Evolutionary conservation across 768 basidiomycete species (phyloP).

Genomic region (Boletus sp.): DNA sequence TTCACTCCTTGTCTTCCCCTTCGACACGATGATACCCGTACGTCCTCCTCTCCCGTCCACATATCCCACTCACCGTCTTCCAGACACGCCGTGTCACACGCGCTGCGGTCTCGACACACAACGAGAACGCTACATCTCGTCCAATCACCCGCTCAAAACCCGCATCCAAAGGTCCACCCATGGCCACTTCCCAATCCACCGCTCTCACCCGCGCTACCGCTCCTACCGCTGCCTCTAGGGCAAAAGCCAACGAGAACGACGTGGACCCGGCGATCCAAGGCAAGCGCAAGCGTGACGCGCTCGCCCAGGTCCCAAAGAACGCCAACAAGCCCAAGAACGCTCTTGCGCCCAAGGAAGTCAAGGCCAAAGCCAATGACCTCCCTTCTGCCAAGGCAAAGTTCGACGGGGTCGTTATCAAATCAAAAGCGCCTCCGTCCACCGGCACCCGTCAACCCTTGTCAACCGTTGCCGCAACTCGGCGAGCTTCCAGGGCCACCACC

Average conservation of each 20-base stretch:
- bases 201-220: conserved; percentile 42
- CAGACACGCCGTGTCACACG: conserved; percentile 67
- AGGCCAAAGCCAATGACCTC: conserved; percentile 53
- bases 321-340: conserved; percentile 36
- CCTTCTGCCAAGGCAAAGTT: conserved; percentile 46
- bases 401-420: conserved; percentile 62
- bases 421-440: conserved; percentile 33
- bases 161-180: conserved; percentile 36
- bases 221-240: conserved; percentile 36
- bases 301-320: conserved; percentile 68
- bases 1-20: conserved; percentile 30
- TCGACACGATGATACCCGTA: conserved; percentile 42
- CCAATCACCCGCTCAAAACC: conserved; percentile 61
- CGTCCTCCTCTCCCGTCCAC: conserved; percentile 10
- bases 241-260: conserved; percentile 39
- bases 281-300: conserved; percentile 73
- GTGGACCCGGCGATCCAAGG: conserved; percentile 47
- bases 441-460: conserved; percentile 53
- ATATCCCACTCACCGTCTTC: background rate
- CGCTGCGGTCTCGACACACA: conserved; percentile 48
- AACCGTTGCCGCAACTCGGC: conserved; percentile 46
- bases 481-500: conserved; percentile 31
- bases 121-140: conserved; percentile 70
- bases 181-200: conserved; percentile 34
- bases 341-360: conserved; percentile 37